Base-by-base conservation (phyloP, 1,284 basidiomycete genomes). In the Melampsora larici-populina region DNA sequence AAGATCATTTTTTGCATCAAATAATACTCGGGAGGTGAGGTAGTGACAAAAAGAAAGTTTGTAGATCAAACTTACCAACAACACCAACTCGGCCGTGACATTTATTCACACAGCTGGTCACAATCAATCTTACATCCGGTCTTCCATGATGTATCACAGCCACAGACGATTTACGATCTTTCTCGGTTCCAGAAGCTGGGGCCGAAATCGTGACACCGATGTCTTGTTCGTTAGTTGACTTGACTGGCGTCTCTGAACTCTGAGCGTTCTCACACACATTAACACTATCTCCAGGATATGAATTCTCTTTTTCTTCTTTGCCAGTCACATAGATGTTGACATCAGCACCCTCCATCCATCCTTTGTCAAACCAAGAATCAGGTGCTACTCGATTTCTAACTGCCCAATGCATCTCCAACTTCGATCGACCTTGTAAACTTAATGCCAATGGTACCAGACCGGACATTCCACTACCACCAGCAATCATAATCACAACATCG, bases 401-500 rank as follows among this genome's bases (percentile, higher is more conserved):
- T 24, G 65, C 63, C 73, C 73, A 75, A 55, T 75, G 73, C 13
- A 75, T 33, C 64, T 67, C 17, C n/a, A 26, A 13, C 40, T 31
- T 48, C n/a, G 15, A n/a, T 21, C 18, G 40, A 58, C 36, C 73
- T 13, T 15, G 60, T 24, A 58, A 26, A 55, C 24, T 43, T 75
- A 51, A 51, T 4, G 49, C 73, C 29, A 75, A 58, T 15, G 73
- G 49, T 29, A 75, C 55, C 21, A 75, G 5, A 0, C 31, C 64
- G n/a, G 81, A 81, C 80, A 77, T 77, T 80, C 86, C 86, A 24
- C 81, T 84, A 0, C 85, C 86, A 17, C 85, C 85, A 11, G 83
- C 85, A 17, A 86, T 79, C 1, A 86, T 80, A 18, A 85, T 76
- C 11, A 86, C 83, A 2, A 81, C 76, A 62, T 86, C 83, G 58